Percentiles rank a stretch among this genome's conserved stretches.
phyloP scores from a whole-genome alignment of 331 rosid species.

The Rhamnella rubrinervis region DNA sequence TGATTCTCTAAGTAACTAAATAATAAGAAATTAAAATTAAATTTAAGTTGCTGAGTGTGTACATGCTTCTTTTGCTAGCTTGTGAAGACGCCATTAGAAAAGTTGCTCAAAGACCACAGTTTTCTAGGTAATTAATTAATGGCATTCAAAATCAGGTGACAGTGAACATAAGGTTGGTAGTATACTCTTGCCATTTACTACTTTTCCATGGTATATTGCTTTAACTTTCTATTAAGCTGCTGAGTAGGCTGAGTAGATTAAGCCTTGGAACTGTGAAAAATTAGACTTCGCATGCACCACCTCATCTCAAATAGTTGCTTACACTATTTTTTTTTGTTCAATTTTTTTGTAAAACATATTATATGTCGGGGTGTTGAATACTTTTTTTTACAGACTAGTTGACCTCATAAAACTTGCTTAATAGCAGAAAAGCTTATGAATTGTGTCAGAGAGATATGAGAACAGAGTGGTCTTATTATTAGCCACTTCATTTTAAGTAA shows the following conservation, averaged over 20 bases:
- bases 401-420: background rate
- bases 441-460: background rate
- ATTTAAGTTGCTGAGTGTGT: slow-evolving; percentile 8
- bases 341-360: too few species aligned
- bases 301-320: background rate
- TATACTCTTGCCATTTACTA: slow-evolving; percentile 5
- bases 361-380: background rate
- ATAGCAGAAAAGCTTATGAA: background rate
- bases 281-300: background rate
- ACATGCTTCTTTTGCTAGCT: background rate
- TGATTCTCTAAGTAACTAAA: slow-evolving; percentile 1
- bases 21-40: background rate
- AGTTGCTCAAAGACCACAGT: too few species aligned
- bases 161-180: slow-evolving; percentile 59
- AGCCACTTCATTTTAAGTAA: background rate
- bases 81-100: too few species aligned
- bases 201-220: slow-evolving; percentile 1
- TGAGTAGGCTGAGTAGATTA: background rate
- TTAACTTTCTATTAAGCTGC: background rate
- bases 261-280: background rate
- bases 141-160: slow-evolving; percentile 26
- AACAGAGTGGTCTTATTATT: background rate
- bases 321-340: too few species aligned
- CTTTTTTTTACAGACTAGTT: too few species aligned
- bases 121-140: too few species aligned